Conservation (phyloP, 176 grass and related monocot species). For the Zizania latifolia region DNA sequence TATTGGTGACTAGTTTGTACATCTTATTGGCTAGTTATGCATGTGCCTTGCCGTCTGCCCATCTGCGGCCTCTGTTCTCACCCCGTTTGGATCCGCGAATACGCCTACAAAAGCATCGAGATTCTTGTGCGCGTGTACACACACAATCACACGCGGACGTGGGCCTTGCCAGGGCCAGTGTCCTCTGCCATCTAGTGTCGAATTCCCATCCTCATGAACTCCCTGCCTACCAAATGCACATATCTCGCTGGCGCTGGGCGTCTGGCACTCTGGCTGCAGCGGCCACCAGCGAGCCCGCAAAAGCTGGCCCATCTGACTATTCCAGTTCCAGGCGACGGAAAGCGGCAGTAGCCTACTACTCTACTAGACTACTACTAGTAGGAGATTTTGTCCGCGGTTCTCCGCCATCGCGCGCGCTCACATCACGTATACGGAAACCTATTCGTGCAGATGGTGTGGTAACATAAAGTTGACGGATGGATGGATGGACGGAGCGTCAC, state of each 20-base stretch:
- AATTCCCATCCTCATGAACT: not conserved
- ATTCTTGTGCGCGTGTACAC: not conserved
- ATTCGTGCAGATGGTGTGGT: not conserved
- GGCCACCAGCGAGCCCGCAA: too few relatives aligned
- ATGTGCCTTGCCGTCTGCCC: not conserved
- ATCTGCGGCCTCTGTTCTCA: not conserved
- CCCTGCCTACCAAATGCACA: not conserved
- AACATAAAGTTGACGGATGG: not conserved
- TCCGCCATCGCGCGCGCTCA: not conserved
- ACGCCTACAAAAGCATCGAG: not conserved
- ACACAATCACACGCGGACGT: not conserved
- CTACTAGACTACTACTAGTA: too few relatives aligned
- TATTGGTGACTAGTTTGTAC: too few relatives aligned
- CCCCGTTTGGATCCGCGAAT: not conserved
- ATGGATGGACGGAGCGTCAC: conserved; percentile 6
- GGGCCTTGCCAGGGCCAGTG: not conserved
- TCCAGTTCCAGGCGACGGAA: too few relatives aligned
- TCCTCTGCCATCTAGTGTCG: not conserved
- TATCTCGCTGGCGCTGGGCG: too few relatives aligned
- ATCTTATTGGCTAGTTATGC: too few relatives aligned
- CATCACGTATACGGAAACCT: not conserved
- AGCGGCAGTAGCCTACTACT: too few relatives aligned
- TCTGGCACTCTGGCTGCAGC: too few relatives aligned
- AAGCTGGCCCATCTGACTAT: too few relatives aligned
- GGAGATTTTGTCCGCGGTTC: not conserved